Conservation (phyloP, 2,329 filamentous ascomycete genomes). For the Sclerotinia glacialis region DNA sequence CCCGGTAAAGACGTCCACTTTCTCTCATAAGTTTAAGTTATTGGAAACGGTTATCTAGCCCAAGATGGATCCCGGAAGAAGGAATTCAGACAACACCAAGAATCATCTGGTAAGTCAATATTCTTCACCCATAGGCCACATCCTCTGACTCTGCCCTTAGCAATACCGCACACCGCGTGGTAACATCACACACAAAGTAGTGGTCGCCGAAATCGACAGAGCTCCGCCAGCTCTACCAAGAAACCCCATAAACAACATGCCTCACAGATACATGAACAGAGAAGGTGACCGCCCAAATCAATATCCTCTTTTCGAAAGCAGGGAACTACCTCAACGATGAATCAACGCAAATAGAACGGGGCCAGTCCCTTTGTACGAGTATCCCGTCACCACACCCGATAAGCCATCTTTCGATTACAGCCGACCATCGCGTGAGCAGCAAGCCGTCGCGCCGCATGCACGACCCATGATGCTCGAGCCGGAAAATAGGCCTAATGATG, state of each 20-base stretch:
- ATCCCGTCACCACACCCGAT: background rate
- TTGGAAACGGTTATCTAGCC: background rate
- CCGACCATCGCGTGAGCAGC: background rate
- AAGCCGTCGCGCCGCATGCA: background rate
- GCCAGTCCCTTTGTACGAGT: background rate
- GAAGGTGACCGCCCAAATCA: background rate
- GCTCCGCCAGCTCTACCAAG: background rate
- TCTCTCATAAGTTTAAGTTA: too few species aligned
- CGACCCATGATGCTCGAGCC: background rate
- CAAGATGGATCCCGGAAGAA: background rate
- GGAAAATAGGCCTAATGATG: background rate
- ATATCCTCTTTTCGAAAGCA: background rate
- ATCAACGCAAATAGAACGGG: background rate
- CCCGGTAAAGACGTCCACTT: too few species aligned
- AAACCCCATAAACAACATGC: conserved; percentile 3
- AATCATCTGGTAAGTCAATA: background rate
- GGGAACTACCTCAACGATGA: background rate
- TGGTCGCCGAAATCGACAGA: background rate
- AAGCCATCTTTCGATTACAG: background rate
- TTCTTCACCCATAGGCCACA: background rate
- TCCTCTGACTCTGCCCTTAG: background rate
- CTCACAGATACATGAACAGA: background rate
- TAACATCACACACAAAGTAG: background rate
- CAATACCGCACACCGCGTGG: background rate
- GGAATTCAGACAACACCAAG: conserved; percentile 3